phyloP scores from a whole-genome alignment of 2,329 filamentous ascomycete genomes.

The Aspergillus ustus region DNA sequence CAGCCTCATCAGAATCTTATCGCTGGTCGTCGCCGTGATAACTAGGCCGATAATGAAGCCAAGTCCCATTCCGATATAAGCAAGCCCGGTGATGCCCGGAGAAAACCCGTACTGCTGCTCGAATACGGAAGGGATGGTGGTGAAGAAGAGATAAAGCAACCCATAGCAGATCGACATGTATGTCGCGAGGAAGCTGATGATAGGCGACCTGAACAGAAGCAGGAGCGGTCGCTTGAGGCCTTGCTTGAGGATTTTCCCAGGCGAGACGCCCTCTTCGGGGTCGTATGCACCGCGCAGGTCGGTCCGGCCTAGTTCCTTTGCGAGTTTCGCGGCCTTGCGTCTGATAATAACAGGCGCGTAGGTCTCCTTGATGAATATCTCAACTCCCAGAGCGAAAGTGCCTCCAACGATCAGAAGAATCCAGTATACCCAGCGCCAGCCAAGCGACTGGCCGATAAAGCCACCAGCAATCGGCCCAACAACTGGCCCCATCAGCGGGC shows the following conservation, averaged over 20 bases:
- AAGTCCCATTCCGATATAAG: constrained; percentile 56
- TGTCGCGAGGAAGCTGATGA: constrained; percentile 56
- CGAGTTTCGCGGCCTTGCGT: constrained; percentile 31
- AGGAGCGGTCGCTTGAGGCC: constrained; percentile 55
- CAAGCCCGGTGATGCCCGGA: constrained; percentile 51
- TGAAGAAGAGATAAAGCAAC: constrained; percentile 61
- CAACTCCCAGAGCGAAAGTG: constrained; percentile 25
- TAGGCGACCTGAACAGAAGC: constrained; percentile 58
- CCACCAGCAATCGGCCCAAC: constrained; percentile 43
- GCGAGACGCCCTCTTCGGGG: constrained; percentile 19
- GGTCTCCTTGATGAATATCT: constrained; percentile 34
- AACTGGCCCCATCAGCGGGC: constrained; percentile 39
- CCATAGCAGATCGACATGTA: constrained; percentile 60
- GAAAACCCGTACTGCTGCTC: constrained; percentile 54
- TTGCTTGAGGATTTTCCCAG: constrained; percentile 41
- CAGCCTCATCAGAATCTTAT: constrained; percentile 37
- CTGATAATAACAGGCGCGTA: constrained; percentile 36
- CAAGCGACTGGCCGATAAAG: constrained; percentile 35
- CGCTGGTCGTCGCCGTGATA: constrained; percentile 40
- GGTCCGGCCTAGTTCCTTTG: constrained; percentile 25
- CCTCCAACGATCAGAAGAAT: constrained; percentile 41
- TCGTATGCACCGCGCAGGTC: constrained; percentile 34
- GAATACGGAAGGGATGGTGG: constrained; percentile 59
- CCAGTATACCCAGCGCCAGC: constrained; percentile 48
- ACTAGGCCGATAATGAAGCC: constrained; percentile 46